A percentile compares a stretch with the other conserved stretches of the same genome.
Conservation (phyloP, 2,329 filamentous ascomycete genomes). For the Didymosphaeria variabile region DNA sequence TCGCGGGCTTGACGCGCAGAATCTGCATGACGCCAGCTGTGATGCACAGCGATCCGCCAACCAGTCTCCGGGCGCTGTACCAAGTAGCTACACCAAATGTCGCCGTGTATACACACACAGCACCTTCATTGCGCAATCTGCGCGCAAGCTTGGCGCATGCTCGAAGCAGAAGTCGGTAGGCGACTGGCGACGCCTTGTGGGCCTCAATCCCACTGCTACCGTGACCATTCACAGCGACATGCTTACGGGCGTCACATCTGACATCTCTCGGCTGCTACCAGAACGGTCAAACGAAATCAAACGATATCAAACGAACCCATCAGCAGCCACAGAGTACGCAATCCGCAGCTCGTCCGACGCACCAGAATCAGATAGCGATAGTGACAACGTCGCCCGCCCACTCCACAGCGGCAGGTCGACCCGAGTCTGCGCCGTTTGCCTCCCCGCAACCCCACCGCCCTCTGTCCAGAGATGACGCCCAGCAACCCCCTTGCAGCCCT, state of each 20-base stretch:
- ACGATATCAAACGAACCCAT: no score
- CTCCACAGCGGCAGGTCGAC: no score
- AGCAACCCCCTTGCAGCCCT: no score
- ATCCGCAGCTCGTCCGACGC: no score
- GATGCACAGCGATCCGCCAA: neutral
- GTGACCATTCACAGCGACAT: neutral
- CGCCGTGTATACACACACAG: neutral
- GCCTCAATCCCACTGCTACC: neutral
- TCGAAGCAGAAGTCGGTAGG: conserved; percentile 4
- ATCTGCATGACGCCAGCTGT: neutral
- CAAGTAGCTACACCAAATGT: no score
- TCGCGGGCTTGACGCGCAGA: neutral
- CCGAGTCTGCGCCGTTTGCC: no score
- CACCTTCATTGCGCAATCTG: neutral
- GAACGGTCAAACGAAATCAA: neutral
- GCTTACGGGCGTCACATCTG: neutral
- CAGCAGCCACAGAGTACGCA: no score
- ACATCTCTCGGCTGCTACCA: neutral
- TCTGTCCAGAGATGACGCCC: no score
- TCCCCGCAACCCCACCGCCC: no score
- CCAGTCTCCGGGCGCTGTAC: neutral
- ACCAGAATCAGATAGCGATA: no score
- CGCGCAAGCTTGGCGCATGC: neutral
- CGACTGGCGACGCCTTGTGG: neutral
- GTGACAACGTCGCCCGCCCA: no score